Evolutionary conservation across 768 basidiomycete genomes (phyloP), one percentile per base, ranked within the genome.

Genomic region (Cystobasidium ongulense): DNA sequence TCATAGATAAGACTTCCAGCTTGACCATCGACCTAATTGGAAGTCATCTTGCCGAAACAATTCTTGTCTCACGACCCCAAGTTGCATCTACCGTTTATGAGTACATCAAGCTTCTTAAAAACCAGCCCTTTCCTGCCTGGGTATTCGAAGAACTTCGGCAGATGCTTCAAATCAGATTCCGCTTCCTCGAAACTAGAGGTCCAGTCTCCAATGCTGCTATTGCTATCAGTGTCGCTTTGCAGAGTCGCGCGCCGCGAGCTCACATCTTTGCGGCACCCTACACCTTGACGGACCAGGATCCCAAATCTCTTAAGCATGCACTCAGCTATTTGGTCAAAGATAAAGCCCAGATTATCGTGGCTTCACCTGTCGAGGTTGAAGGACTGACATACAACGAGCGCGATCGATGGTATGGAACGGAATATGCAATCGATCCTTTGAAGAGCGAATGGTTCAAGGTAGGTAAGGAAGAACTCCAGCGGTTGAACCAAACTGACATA

Each of bases 351-450:
- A 25, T 64, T 2, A 35, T 35, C 3, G 38, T 64, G 8, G 36
- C 63, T 21, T 64, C 63, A 27, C 35, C 25, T 25, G 38, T 31
- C 13, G 11, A 38, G 39, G 13, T 64, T 1, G 25, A 35, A 3
- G 63, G 63, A 4, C 63, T 64, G 8, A 15, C 82, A n/a, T 85
- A 80, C 38, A 80, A 82, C 64, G 63, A 77, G 50, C 86, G 85
- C 46, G 94, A 97, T 81, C 88, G 88, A 35, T 91, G 91, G 86
- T 97, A 97, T 81, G 90, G 88, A 4, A 95, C 94, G 1, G 85
- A 86, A 74, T 95, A 92, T 80, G 83, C 83, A 53, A 86, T 92
- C 17, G 76, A 79, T 13, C 77, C 76, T 75, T 76, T 82, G 31
- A 62, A 74, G 11, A 85, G 90, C 76, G 84, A 85, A 31, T 88